These are phyloP conservation scores for Leccinum longicurvipes DNA, from an alignment of 768 basidiomycete genomes.

Conservation along the genomic window DNA sequence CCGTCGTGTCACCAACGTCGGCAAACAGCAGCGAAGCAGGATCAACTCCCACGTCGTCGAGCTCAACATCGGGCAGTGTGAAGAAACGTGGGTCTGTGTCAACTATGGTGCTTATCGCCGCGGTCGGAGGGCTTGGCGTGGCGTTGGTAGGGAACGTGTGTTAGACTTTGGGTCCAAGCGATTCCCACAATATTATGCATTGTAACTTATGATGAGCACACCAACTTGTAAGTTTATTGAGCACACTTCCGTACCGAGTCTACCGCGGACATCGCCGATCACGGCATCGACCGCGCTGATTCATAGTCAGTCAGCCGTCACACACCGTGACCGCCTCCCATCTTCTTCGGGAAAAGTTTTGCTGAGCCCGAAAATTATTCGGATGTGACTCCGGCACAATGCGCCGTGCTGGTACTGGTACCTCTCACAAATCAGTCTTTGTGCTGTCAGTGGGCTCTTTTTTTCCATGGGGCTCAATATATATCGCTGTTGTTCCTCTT, in stretches of 20 bases:
- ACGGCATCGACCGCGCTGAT: no score
- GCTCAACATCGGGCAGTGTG: slow-evolving; percentile 4
- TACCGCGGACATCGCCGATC: no score
- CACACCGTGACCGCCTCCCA: no score
- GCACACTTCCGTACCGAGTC: neutral
- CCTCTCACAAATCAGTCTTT: neutral
- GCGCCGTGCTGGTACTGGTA: neutral
- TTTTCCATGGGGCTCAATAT: neutral
- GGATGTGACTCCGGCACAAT: neutral
- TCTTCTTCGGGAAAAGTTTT: neutral
- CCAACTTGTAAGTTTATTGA: no score
- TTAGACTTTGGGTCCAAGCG: neutral
- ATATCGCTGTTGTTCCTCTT: neutral
- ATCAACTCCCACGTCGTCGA: slow-evolving; percentile 9
- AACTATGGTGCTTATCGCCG: slow-evolving; percentile 9
- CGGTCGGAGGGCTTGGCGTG: slow-evolving; percentile 14
- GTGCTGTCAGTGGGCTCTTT: neutral
- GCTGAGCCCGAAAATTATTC: neutral
- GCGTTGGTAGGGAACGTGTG: slow-evolving; percentile 10
- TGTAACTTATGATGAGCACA: no score
- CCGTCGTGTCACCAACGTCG: slow-evolving; percentile 20
- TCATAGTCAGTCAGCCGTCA: neutral
- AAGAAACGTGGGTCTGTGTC: neutral
- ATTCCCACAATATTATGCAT: neutral
- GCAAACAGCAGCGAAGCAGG: slow-evolving; percentile 14